phyloP scores from a whole-genome alignment of 2,329 filamentous ascomycete genomes.

The Apiospora phragmitis region DNA sequence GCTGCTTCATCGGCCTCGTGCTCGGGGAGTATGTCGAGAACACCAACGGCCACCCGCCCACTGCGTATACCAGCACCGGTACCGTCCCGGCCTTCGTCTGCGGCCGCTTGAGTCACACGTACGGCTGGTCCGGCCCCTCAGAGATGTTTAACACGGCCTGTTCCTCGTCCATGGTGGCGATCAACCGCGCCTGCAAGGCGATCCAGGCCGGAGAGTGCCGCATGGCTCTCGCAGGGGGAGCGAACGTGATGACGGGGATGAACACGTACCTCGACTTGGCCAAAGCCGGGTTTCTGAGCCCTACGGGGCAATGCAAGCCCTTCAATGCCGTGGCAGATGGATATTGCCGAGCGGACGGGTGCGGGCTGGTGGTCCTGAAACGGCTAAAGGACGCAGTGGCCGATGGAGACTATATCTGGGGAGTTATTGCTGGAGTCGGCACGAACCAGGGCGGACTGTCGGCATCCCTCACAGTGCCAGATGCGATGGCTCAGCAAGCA shows the following conservation, averaged over 20 bases:
- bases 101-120: slow-evolving; percentile 35
- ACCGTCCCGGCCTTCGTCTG: slow-evolving; percentile 31
- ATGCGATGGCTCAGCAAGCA: slow-evolving; percentile 25
- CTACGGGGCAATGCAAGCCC: slow-evolving; percentile 47
- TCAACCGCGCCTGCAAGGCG: slow-evolving; percentile 34
- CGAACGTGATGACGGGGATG: slow-evolving; percentile 36
- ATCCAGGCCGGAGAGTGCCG: slow-evolving; percentile 32
- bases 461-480: slow-evolving; percentile 28
- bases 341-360: slow-evolving; percentile 54
- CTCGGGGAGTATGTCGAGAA: slow-evolving; percentile 28
- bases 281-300: slow-evolving; percentile 40
- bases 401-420: slow-evolving; percentile 51
- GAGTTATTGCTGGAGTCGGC: slow-evolving; percentile 37
- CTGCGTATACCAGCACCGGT: slow-evolving; percentile 35
- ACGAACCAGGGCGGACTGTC: slow-evolving; percentile 36
- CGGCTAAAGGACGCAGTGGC: slow-evolving; percentile 47
- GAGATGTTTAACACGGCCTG: slow-evolving; percentile 39
- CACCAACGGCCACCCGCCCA: slow-evolving; percentile 24
- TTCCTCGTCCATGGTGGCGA: slow-evolving; percentile 35
- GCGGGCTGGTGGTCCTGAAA: slow-evolving; percentile 51
- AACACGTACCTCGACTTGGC: slow-evolving; percentile 23
- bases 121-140: slow-evolving; percentile 37
- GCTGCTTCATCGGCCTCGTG: slow-evolving; percentile 27
- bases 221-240: slow-evolving; percentile 39
- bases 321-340: slow-evolving; percentile 51